Base-by-base conservation (phyloP, 2,329 filamentous ascomycete genomes). In the Aspergillaceae sp. region DNA sequence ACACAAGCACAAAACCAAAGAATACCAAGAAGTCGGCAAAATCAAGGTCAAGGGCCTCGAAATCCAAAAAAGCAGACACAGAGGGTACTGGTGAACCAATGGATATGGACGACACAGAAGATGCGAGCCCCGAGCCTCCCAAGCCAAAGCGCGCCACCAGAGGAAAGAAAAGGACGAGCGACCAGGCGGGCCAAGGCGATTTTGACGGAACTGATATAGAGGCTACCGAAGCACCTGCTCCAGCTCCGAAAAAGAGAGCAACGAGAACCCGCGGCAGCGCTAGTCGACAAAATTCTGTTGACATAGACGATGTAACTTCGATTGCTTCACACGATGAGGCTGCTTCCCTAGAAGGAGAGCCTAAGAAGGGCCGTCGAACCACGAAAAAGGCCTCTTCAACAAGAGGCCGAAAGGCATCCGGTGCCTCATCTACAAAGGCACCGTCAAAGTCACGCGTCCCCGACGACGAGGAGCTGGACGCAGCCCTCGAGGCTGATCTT, bases 401-500 rank as follows among this genome's bases (percentile, higher is more conserved):
- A 2, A 72, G 66, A 7, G 55, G 69, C 10, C 72, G 75, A 30
- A 80, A 79, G 52, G 62, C 61, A 1, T 82, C 79, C 2, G 62
- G 66, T 34, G 57, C 65, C 8, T 72, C 74, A 3, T 56, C 64
- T 10, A 66, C 71, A 1, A 74, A 73, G 32, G 66, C 70, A 0
- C 67, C 70, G 1, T 57, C 68, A 5, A 68, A 70, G n/a, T 66
- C 66, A 10, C 64, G 64, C 4, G 64, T 77, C 7, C 75, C 76
- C 0, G 73, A 79, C 45, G 81, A 86, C 49, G 77, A 80, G 1
- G 82, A 85, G 51, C 75, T 86, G 34, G 80, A 87, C 43, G 76
- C 76, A 26, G 79, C 79, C 42, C 69, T 87, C 1, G 77, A 84
- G 56, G 80, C 77, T 2, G 83, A 84, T 47, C 72, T 86, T 7